Base-by-base conservation (phyloP, 2,329 filamentous ascomycete species). In the Graphium sp. region DNA sequence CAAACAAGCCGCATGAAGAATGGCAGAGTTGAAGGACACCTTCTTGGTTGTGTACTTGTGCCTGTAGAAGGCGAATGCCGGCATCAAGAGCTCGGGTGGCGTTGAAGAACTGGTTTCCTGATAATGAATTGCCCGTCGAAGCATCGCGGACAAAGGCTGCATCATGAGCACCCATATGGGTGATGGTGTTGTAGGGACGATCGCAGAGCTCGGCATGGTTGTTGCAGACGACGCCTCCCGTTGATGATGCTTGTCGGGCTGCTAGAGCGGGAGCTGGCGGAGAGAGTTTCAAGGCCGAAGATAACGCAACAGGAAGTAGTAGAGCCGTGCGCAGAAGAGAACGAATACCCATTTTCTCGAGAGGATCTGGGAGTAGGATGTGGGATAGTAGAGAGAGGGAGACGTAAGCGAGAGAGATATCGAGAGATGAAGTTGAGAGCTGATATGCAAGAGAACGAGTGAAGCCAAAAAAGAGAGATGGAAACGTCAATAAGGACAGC, bases 81-180 rank as follows among this genome's bases (percentile, higher is more conserved):
- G 75, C 69, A 31, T 72, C 63, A 30, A 85, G 64, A 32, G 81
- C 77, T 5, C 64, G 53, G 3, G 74, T 80, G 6, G 74, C 74
- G 48, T 83, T 78, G 51, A 66, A 73, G 53, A 60, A 81, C 51
- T 85, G 80, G 47, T 83, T 79, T 5, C 75, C 78, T 3, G 72
- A 65, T 3, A 71, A 49, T 16, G 69, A 71, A 47, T 74, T 67
- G 34, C 53, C 56, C 1, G 70, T 76, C 31, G 60, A 62, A 16
- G 54, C 47, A 41, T 82, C 73, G 28, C 76, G 62, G 24, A 84
- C 49, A 46, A 84, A 85, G 8, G 78, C 61, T 35, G 68, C 73
- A 52, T 84, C 66, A 53, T 85, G 80, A 12, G 76, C 77, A 14
- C 79, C 79, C 43, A 87, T 67, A 47, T 85, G 66, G 4, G 80